phyloP scores from a whole-genome alignment of 1,284 basidiomycete species.

The Ustilago vetiveriae region DNA sequence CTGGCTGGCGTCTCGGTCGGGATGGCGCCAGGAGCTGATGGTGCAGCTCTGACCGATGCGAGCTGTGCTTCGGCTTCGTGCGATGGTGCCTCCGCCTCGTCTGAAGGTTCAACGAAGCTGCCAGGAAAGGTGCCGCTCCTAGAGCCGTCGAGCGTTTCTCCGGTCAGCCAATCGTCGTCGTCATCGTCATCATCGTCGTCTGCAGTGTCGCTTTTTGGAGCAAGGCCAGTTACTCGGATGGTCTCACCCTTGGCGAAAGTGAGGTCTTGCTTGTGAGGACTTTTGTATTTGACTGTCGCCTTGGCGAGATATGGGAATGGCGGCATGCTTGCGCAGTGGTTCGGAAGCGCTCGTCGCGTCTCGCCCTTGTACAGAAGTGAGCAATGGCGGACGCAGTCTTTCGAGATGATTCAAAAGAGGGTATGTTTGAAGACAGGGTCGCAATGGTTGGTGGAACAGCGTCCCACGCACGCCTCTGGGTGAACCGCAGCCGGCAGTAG shows the following conservation, averaged over 20 bases:
- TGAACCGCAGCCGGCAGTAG: background rate
- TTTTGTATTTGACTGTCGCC: conserved; percentile 61
- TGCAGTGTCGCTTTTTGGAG: conserved; percentile 43
- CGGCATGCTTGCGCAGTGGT: conserved; percentile 18
- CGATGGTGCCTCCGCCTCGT: conserved; percentile 51
- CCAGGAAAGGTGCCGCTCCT: conserved; percentile 66
- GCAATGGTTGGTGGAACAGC: too few relatives aligned
- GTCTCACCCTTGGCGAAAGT: conserved; percentile 64
- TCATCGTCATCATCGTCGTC: conserved; percentile 65
- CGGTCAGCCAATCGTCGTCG: conserved; percentile 67
- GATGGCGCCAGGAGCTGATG: conserved; percentile 27
- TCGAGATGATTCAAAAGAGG: too few relatives aligned
- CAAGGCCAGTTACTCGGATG: conserved; percentile 60
- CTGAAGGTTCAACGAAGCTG: conserved; percentile 55
- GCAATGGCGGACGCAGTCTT: background rate
- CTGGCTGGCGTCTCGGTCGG: conserved; percentile 17
- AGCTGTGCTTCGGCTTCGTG: conserved; percentile 32
- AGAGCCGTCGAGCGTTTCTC: conserved; percentile 57
- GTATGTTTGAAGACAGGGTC: too few relatives aligned
- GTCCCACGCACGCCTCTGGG: too few relatives aligned
- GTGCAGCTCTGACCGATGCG: conserved; percentile 13
- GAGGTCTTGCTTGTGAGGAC: conserved; percentile 61
- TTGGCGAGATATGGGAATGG: conserved; percentile 51
- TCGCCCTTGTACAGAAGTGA: background rate
- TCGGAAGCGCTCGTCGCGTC: conserved; percentile 6